Conservation (phyloP, 352 stramenopile species). For the Pythium apleroticum region DNA sequence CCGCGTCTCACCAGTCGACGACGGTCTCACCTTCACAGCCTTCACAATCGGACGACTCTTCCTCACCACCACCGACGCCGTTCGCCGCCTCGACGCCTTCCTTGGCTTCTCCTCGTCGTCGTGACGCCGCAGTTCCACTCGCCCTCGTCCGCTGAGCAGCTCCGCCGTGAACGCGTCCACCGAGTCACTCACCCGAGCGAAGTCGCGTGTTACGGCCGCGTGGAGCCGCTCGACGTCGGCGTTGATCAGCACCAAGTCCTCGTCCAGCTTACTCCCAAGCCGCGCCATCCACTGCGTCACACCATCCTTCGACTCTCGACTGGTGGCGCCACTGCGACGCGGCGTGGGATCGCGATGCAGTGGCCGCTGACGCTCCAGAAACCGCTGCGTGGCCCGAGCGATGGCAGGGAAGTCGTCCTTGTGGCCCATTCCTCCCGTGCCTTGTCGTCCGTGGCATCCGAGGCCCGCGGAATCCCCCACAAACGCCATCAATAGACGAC, state of each 20-base stretch:
- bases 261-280: background rate
- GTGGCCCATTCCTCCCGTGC: background rate
- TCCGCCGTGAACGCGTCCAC: conserved; percentile 17
- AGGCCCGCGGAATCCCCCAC: background rate
- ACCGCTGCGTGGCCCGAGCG: conserved; percentile 17
- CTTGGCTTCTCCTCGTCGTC: background rate
- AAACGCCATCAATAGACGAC: conserved; percentile 1
- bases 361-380: conserved; percentile 2
- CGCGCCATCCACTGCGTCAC: background rate
- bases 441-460: background rate
- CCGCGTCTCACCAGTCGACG: background rate
- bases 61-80: background rate
- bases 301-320: background rate
- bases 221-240: conserved; percentile 18
- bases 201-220: background rate
- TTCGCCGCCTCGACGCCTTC: background rate
- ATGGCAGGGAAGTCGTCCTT: conserved; percentile 19
- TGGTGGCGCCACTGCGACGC: background rate
- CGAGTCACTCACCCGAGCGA: background rate
- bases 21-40: background rate
- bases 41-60: background rate
- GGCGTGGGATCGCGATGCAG: background rate
- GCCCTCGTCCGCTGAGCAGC: background rate
- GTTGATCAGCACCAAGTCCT: conserved; percentile 10
- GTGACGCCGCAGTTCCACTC: background rate